Evolutionary conservation across 192 early-diverging fungal species (phyloP).

Genomic region (Backusella australiensis): DNA sequence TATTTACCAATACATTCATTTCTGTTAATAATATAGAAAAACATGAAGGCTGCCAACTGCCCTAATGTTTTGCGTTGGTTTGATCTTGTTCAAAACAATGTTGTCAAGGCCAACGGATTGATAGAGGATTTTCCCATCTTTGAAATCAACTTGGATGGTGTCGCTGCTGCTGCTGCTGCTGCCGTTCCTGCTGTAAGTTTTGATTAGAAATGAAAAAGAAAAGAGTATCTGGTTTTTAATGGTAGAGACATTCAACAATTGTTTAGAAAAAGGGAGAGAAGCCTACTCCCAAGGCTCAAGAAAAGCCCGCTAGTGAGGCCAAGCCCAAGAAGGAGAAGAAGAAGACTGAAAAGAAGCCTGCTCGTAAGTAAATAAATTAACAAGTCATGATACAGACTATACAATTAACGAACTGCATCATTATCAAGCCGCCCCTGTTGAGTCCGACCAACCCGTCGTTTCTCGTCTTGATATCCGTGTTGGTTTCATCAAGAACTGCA

Average conservation of each 20-base stretch:
- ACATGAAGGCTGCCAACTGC: constrained; percentile 37
- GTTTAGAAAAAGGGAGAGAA: constrained; percentile 11
- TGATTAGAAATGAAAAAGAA: neutral
- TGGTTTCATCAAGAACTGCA: constrained; percentile 77
- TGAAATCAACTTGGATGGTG: constrained; percentile 46
- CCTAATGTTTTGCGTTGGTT: constrained; percentile 74
- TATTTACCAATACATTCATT: neutral
- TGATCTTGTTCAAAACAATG: constrained; percentile 73
- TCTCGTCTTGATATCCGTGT: constrained; percentile 94
- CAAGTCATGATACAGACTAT: neutral
- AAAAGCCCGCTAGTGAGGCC: constrained; percentile 35
- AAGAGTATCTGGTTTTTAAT: neutral
- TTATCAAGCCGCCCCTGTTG: constrained; percentile 35
- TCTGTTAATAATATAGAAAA: neutral
- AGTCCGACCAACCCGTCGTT: constrained; percentile 50
- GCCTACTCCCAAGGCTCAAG: constrained; percentile 29
- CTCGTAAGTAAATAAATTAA: constrained; percentile 22
- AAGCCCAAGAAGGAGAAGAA: constrained; percentile 56
- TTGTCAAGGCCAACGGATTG: constrained; percentile 39
- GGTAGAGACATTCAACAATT: neutral
- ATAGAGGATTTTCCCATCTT: constrained; percentile 43
- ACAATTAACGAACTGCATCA: neutral
- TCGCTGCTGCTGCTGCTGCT: constrained; percentile 28
- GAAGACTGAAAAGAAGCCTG: constrained; percentile 57
- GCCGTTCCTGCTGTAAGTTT: constrained; percentile 20